Conservation (phyloP, 2,329 filamentous ascomycete species). For the Claviceps citrina region DNA sequence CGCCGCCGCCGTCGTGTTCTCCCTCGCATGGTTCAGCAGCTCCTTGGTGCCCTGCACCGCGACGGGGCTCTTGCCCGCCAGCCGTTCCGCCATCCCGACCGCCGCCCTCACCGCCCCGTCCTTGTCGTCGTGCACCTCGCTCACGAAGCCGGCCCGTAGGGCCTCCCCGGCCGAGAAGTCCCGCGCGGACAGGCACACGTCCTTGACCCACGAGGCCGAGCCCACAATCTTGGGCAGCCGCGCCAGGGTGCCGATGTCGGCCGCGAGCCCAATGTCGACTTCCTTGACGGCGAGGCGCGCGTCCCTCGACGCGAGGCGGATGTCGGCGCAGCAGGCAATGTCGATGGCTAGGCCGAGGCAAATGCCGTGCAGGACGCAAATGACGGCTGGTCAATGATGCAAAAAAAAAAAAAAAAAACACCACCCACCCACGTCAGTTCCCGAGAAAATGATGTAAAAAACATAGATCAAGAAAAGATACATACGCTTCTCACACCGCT, state of each 20-base stretch:
- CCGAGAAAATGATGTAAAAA: not conserved
- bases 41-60: slow-evolving; percentile 81
- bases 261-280: slow-evolving; percentile 67
- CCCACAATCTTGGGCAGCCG: slow-evolving; percentile 61
- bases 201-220: slow-evolving; percentile 61
- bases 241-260: slow-evolving; percentile 61
- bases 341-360: slow-evolving; percentile 67
- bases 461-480: not conserved
- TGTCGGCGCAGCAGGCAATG: slow-evolving; percentile 52
- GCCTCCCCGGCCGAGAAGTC: slow-evolving; percentile 57
- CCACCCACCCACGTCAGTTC: too few species aligned
- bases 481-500: slow-evolving; percentile 74
- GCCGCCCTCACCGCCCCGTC: slow-evolving; percentile 45
- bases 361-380: slow-evolving; percentile 67
- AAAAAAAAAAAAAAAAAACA: not conserved
- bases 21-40: slow-evolving; percentile 65
- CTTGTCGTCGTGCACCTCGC: slow-evolving; percentile 48
- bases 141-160: slow-evolving; percentile 53
- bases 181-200: slow-evolving; percentile 57
- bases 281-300: slow-evolving; percentile 60
- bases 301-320: slow-evolving; percentile 47
- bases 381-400: slow-evolving; percentile 42
- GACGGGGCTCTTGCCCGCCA: slow-evolving; percentile 74
- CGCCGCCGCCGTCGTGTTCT: slow-evolving; percentile 62
- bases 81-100: slow-evolving; percentile 44